Percentiles rank a stretch among this genome's conserved stretches.
Evolutionary conservation across 202 grass and related monocot genomes (phyloP).

Genomic region (Brachypodium distachyon): DNA sequence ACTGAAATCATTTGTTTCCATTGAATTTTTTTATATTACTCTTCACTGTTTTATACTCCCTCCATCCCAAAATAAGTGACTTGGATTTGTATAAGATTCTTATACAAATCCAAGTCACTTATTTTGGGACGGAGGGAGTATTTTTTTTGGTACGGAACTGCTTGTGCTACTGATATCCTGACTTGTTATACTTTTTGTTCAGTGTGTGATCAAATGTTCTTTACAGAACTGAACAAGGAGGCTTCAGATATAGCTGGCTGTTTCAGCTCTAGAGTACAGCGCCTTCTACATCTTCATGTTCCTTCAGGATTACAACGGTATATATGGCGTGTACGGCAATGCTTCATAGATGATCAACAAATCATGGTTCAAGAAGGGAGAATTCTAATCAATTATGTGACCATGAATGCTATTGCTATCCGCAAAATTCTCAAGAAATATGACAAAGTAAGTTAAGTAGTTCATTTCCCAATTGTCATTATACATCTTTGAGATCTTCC

Average conservation of each 20-base stretch:
- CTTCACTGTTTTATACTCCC: not conserved
- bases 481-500: not conserved
- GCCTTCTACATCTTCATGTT: constrained; percentile 64
- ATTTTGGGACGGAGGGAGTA: too few relatives aligned
- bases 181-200: constrained; percentile 12
- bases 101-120: too few relatives aligned
- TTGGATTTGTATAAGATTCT: too few relatives aligned
- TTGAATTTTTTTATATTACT: not conserved
- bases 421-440: constrained; percentile 84
- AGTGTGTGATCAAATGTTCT: constrained; percentile 77
- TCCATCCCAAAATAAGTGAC: too few relatives aligned
- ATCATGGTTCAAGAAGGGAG: constrained; percentile 75
- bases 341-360: constrained; percentile 74
- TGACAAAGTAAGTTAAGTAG: constrained; percentile 48
- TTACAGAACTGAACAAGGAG: constrained; percentile 70
- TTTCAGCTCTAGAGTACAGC: constrained; percentile 70
- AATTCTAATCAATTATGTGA: constrained; percentile 65
- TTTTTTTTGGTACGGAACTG: not conserved
- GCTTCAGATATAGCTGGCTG: constrained; percentile 61
- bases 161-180: not conserved
- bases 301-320: constrained; percentile 56
- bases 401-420: constrained; percentile 82
- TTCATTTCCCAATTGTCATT: not conserved
- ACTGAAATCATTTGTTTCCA: not conserved
- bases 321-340: constrained; percentile 57